Percentiles rank a stretch among this genome's conserved stretches.
Conservation (phyloP, 352 stramenopile species). For the Thraustochytrium striatum region DNA sequence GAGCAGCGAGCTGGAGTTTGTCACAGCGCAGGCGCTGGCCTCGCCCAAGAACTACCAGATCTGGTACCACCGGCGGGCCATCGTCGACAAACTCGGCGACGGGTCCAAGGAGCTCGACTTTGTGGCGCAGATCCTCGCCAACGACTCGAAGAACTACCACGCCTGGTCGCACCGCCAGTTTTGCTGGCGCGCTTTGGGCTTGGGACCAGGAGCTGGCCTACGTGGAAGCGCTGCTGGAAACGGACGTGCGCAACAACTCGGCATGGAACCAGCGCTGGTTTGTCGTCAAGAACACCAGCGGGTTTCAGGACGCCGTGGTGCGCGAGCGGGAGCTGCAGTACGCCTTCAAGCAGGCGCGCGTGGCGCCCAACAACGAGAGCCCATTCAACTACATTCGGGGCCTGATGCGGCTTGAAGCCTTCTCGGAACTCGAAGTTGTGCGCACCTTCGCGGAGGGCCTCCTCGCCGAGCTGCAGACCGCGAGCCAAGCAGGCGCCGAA, state of each 20-base stretch:
- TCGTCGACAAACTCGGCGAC: conserved; percentile 76
- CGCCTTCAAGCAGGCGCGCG: conserved; percentile 64
- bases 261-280: conserved; percentile 85
- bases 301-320: conserved; percentile 53
- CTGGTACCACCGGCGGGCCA: conserved; percentile 93
- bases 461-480: background rate
- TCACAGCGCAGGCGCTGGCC: conserved; percentile 72
- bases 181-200: conserved; percentile 62
- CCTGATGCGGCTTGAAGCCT: background rate
- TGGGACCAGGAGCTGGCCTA: conserved; percentile 87
- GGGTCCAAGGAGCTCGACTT: conserved; percentile 82
- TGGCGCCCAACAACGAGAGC: conserved; percentile 79
- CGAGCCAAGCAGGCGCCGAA: no score
- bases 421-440: background rate
- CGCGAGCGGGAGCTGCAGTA: conserved; percentile 69
- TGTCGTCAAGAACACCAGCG: conserved; percentile 63
- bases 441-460: background rate
- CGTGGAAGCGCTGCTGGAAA: conserved; percentile 73
- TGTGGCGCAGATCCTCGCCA: conserved; percentile 76
- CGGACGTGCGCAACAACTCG: conserved; percentile 95
- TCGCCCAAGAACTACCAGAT: conserved; percentile 99
- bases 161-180: conserved; percentile 84
- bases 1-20: conserved; percentile 64
- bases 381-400: conserved; percentile 83
- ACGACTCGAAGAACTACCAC: conserved; percentile 99